A percentile compares a stretch with the other conserved stretches of the same genome.
Conservation (phyloP, 345 rosid genomes). For the Jatropha curcas region DNA sequence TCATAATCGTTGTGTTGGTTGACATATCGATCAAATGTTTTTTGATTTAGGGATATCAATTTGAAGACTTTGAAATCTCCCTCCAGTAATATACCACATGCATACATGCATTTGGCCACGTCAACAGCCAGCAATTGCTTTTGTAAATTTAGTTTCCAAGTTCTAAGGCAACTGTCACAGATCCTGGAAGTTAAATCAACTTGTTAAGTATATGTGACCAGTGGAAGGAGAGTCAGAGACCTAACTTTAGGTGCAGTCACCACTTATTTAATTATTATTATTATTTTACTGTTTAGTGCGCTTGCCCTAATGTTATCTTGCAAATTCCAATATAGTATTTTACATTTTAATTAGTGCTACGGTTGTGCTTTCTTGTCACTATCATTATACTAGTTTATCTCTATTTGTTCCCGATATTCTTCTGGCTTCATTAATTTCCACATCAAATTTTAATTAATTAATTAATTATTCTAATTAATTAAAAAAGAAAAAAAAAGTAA, state of each 20-base stretch:
- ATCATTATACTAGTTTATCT: not conserved
- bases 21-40: not conserved
- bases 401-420: not conserved
- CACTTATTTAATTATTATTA: not conserved
- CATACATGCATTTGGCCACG: not conserved
- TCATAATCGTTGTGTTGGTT: not conserved
- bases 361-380: not conserved
- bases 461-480: too few species aligned
- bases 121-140: not conserved
- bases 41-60: not conserved
- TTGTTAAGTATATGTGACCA: not conserved
- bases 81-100: not conserved
- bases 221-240: not conserved
- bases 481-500: too few species aligned
- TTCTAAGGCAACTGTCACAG: not conserved
- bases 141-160: not conserved
- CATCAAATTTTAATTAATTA: too few species aligned
- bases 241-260: slow-evolving; percentile 14
- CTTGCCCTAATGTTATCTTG: not conserved
- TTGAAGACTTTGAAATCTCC: not conserved
- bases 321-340: not conserved
- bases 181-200: not conserved
- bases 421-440: not conserved
- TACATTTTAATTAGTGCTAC: too few species aligned
- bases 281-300: not conserved